Conservation (phyloP, 2,329 filamentous ascomycete genomes). For the Pyrenophora graminea region DNA sequence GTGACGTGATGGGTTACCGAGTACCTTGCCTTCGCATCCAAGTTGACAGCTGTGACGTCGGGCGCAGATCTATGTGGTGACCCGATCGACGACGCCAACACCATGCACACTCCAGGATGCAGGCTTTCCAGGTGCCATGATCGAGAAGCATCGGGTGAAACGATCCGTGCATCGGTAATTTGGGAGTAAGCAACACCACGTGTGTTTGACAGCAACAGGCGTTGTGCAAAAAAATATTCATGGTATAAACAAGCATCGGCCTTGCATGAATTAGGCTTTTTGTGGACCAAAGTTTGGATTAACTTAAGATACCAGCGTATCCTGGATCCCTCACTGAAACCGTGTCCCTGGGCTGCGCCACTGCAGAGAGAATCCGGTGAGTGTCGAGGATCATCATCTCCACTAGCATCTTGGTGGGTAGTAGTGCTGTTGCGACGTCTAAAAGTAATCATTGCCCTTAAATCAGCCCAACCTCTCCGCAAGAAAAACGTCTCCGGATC, state of each 20-base stretch:
- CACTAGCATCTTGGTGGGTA: too few species aligned
- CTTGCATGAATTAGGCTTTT: too few species aligned
- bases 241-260: neutral
- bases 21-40: neutral
- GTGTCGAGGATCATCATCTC: neutral
- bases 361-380: neutral
- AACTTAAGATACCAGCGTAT: neutral
- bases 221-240: neutral
- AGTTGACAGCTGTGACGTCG: constrained; percentile 2
- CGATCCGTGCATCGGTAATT: neutral
- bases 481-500: too few species aligned
- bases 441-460: too few species aligned
- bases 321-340: neutral
- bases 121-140: neutral
- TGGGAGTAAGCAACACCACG: neutral
- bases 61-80: constrained; percentile 1
- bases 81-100: constrained; percentile 3
- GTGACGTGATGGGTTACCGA: neutral
- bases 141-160: neutral
- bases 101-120: neutral
- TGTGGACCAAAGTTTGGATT: neutral
- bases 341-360: neutral
- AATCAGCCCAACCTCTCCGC: too few species aligned
- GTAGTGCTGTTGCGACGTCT: too few species aligned
- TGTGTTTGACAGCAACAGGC: neutral